phyloP scores from a whole-genome alignment of 768 basidiomycete genomes.

The Inosperma sp. region DNA sequence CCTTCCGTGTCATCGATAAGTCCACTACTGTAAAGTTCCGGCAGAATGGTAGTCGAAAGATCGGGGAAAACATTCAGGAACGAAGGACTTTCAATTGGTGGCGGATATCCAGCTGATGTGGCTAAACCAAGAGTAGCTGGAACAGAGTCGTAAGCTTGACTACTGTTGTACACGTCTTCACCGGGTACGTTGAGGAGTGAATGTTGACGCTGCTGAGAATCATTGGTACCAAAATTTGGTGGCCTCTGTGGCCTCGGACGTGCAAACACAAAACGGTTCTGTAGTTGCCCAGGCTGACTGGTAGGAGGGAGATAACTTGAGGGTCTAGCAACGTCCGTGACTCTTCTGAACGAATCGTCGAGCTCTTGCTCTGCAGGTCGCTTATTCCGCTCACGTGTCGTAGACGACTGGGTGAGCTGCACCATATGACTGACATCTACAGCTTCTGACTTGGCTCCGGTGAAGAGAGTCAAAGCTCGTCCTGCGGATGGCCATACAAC shows the following conservation, averaged over 20 bases:
- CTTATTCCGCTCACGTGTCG: conserved; percentile 43
- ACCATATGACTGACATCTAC: conserved; percentile 15
- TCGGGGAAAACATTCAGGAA: background rate
- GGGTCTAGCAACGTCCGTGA: background rate
- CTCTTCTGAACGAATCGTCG: conserved; percentile 30
- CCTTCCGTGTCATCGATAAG: conserved; percentile 5
- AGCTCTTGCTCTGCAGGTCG: conserved; percentile 53
- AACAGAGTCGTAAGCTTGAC: too few relatives aligned
- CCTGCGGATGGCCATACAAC: conserved; percentile 73
- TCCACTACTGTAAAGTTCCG: conserved; percentile 5
- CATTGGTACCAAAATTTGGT: too few relatives aligned
- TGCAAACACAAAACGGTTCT: too few relatives aligned
- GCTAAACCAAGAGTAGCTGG: too few relatives aligned
- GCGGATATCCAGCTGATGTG: too few relatives aligned
- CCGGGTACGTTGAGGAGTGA: too few relatives aligned
- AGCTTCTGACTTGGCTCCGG: conserved; percentile 50
- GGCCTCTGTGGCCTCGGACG: too few relatives aligned
- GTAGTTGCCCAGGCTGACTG: background rate
- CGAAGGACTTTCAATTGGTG: too few relatives aligned
- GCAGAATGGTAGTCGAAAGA: background rate
- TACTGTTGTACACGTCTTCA: too few relatives aligned
- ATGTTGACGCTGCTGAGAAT: too few relatives aligned
- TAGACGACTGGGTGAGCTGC: conserved; percentile 14
- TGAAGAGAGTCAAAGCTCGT: conserved; percentile 68
- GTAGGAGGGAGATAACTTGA: background rate